phyloP scores from a whole-genome alignment of 2,329 filamentous ascomycete species.

The Rhytidhysteron rufulum region DNA sequence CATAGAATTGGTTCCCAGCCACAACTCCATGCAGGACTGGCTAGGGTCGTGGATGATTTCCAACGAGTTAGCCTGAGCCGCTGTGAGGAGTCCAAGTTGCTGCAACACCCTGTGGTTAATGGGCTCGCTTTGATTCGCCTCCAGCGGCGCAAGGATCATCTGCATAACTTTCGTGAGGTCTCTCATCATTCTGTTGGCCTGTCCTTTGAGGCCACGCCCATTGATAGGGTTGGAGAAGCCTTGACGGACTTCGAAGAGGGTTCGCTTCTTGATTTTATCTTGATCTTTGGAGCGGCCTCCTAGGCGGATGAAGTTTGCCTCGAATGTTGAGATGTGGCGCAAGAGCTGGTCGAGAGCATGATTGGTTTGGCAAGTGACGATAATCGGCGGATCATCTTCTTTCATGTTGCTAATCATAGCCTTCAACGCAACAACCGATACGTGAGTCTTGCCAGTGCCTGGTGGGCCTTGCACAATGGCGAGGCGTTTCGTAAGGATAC shows the following conservation, averaged over 20 bases:
- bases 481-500: conserved; percentile 68
- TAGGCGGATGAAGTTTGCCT: conserved; percentile 60
- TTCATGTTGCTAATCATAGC: conserved; percentile 59
- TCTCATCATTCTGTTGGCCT: conserved; percentile 41
- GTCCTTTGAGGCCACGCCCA: conserved; percentile 36
- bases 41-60: conserved; percentile 38
- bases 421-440: conserved; percentile 69
- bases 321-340: conserved; percentile 58
- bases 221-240: conserved; percentile 15
- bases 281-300: conserved; percentile 67
- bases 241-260: conserved; percentile 59
- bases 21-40: conserved; percentile 46
- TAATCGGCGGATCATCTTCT: conserved; percentile 60
- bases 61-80: conserved; percentile 62
- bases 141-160: conserved; percentile 20
- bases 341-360: conserved; percentile 85
- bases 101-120: conserved; percentile 55
- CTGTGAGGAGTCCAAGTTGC: conserved; percentile 55
- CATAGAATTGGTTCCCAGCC: conserved; percentile 54
- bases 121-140: conserved; percentile 26
- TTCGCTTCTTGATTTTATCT: conserved; percentile 60
- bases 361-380: conserved; percentile 84
- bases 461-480: conserved; percentile 83
- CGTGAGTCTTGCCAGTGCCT: conserved; percentile 75
- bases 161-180: conserved; percentile 21